Conservation (phyloP, 495 filamentous ascomycete species). For the Copromyces sp. region DNA sequence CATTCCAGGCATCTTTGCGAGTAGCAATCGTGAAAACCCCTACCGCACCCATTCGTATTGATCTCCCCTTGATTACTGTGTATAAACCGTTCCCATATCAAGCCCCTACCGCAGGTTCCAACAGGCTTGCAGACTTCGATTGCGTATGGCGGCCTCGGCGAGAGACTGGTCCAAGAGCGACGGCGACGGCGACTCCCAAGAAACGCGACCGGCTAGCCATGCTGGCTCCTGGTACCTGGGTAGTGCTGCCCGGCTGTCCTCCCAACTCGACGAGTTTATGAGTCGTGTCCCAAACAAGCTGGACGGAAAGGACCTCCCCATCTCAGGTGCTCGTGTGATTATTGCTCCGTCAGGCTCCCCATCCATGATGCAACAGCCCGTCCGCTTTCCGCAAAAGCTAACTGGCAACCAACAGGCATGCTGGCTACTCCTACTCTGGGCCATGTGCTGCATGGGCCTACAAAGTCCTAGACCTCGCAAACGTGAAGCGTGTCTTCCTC, state of each 20-base stretch:
- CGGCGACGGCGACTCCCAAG: not conserved
- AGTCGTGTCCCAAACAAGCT: slow-evolving; percentile 55
- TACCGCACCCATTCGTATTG: not conserved
- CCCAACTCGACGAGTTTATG: slow-evolving; percentile 75
- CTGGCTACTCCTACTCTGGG: slow-evolving; percentile 92
- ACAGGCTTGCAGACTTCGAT: not conserved
- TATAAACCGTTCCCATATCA: not conserved
- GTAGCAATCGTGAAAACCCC: not conserved
- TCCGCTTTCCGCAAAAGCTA: not conserved
- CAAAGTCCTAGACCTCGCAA: slow-evolving; percentile 71
- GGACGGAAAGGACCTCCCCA: slow-evolving; percentile 52
- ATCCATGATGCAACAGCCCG: not conserved
- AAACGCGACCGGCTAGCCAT: slow-evolving; percentile 53
- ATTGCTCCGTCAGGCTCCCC: slow-evolving; percentile 77
- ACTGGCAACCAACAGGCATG: slow-evolving; percentile 52
- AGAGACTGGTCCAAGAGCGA: not conserved
- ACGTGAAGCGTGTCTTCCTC: slow-evolving; percentile 81
- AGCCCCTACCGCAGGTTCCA: not conserved
- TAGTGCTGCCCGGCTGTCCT: slow-evolving; percentile 44
- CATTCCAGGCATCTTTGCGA: not conserved
- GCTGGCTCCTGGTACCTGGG: slow-evolving; percentile 69
- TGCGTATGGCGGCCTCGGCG: not conserved
- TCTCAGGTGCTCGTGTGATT: slow-evolving; percentile 71
- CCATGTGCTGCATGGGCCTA: slow-evolving; percentile 93
- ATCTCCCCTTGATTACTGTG: not conserved